phyloP scores from a whole-genome alignment of 2,329 filamentous ascomycete species.

The Aspergillus terreus region DNA sequence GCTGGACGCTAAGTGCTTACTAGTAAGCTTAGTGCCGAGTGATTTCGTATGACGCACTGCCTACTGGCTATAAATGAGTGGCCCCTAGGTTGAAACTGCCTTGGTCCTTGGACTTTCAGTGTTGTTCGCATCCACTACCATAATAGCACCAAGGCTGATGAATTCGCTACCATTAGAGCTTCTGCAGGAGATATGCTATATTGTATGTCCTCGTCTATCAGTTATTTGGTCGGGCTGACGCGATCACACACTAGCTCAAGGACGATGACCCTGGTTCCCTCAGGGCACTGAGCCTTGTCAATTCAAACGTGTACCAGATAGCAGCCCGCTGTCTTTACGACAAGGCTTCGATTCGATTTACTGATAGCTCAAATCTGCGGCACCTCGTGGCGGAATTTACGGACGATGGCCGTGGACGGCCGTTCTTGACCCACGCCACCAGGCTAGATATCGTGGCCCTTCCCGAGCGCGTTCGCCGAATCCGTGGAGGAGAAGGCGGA shows the following conservation, averaged over 20 bases:
- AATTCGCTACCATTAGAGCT: too few relatives aligned
- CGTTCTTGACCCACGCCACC: not conserved
- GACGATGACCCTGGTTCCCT: not conserved
- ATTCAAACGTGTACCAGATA: not conserved
- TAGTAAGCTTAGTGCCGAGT: too few relatives aligned
- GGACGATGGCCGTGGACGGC: not conserved
- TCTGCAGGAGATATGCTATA: too few relatives aligned
- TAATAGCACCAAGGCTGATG: too few relatives aligned
- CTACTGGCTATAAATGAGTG: too few relatives aligned
- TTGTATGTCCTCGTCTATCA: too few relatives aligned
- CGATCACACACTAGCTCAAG: not conserved
- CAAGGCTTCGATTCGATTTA: not conserved
- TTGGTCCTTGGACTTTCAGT: too few relatives aligned
- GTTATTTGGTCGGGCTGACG: too few relatives aligned
- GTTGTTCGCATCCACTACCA: too few relatives aligned
- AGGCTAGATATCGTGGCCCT: not conserved
- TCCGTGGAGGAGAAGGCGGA: not conserved
- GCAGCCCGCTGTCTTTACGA: not conserved
- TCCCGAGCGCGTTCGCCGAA: not conserved
- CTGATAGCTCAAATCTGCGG: not conserved
- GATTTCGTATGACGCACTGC: too few relatives aligned
- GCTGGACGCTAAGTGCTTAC: too few relatives aligned
- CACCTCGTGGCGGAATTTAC: not conserved
- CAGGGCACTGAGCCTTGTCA: not conserved
- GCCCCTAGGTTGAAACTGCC: too few relatives aligned